phyloP scores from a whole-genome alignment of 805 yeast species.

The Metschnikowia proteae region DNA sequence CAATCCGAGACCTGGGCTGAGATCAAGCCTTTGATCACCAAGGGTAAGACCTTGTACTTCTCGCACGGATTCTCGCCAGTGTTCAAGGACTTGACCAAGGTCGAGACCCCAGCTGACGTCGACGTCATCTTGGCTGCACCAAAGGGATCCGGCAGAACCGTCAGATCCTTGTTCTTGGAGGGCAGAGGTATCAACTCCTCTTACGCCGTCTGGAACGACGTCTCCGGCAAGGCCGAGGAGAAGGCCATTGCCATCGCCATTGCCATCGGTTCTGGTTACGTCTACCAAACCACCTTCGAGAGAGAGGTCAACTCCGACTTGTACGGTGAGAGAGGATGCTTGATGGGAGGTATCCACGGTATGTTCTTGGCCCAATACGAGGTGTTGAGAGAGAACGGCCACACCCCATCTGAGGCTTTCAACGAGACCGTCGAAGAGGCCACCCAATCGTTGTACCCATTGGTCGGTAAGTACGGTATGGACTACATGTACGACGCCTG shows the following conservation, averaged over 20 bases:
- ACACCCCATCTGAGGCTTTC: conserved; percentile 99
- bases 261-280: conserved; percentile 99
- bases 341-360: conserved; percentile 99
- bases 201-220: conserved; percentile 99
- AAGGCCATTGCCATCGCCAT: conserved; percentile 97
- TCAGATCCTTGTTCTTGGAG: conserved; percentile 98
- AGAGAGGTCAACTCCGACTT: conserved; percentile 98
- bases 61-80: conserved; percentile 99
- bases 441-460: conserved; percentile 98
- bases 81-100: conserved; percentile 95
- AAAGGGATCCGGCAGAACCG: conserved; percentile 99
- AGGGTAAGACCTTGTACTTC: conserved; percentile 97
- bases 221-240: conserved; percentile 98
- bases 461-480: conserved; percentile 99
- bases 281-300: conserved; percentile 98
- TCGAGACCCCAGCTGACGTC: conserved; percentile 89
- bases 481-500: conserved; percentile 99
- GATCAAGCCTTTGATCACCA: conserved; percentile 86
- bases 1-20: conserved; percentile 96
- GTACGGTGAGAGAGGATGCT: conserved; percentile 99
- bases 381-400: conserved; percentile 99
- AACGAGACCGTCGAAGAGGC: conserved; percentile 99
- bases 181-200: conserved; percentile 99
- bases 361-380: conserved; percentile 99
- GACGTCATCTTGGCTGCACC: conserved; percentile 99